Percentiles rank a stretch among this genome's conserved stretches.
Conservation (phyloP, 164 flowering plant species). For the Stephania cephalantha region DNA sequence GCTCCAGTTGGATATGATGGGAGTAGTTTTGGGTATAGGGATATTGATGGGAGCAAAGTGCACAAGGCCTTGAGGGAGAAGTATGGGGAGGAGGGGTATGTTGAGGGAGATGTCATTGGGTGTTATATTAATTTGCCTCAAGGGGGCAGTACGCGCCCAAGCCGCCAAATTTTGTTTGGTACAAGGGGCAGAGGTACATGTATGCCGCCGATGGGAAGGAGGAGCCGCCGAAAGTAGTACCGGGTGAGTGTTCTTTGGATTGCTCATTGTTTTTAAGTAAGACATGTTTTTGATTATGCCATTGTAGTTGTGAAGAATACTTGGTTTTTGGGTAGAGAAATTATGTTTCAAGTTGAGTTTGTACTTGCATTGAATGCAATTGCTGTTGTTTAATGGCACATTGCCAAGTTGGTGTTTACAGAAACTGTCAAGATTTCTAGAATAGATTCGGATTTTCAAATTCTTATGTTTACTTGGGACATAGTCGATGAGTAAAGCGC, state of each 20-base stretch:
- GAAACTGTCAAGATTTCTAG: too few relatives aligned
- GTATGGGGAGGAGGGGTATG: conserved; percentile 86
- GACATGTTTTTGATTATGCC: too few relatives aligned
- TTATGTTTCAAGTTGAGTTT: neutral
- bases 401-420: neutral
- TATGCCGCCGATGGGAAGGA: conserved; percentile 66
- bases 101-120: conserved; percentile 94
- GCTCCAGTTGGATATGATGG: conserved; percentile 96
- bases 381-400: neutral
- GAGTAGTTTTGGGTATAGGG: conserved; percentile 87
- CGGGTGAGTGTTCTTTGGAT: conserved; percentile 45
- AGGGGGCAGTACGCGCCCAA: conserved; percentile 64
- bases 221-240: conserved; percentile 74
- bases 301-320: too few relatives aligned
- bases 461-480: neutral
- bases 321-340: too few relatives aligned
- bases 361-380: neutral
- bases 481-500: neutral
- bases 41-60: conserved; percentile 84
- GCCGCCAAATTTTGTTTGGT: conserved; percentile 59
- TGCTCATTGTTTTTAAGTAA: too few relatives aligned
- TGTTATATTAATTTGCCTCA: conserved; percentile 84
- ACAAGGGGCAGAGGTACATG: conserved; percentile 74
- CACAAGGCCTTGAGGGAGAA: conserved; percentile 87
- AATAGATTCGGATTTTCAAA: too few relatives aligned